These are phyloP conservation scores for Xylaria palmicola DNA, from an alignment of 495 filamentous ascomycete species.

Conservation along the genomic window DNA sequence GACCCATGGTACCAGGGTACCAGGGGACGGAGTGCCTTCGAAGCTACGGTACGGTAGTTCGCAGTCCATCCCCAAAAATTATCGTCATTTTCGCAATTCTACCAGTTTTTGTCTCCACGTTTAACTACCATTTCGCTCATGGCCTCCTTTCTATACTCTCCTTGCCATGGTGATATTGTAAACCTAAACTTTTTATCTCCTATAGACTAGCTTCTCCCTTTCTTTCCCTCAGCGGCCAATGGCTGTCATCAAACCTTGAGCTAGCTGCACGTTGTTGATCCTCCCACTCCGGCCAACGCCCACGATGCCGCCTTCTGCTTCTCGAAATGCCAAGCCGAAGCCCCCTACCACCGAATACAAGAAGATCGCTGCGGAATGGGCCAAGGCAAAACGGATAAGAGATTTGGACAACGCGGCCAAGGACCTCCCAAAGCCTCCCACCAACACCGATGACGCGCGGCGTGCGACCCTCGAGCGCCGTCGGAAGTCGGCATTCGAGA, in stretches of 20 bases:
- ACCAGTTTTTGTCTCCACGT: not conserved
- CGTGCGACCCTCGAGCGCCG: slow-evolving; percentile 40
- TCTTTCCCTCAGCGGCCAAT: slow-evolving; percentile 22
- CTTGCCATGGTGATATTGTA: slow-evolving; percentile 10
- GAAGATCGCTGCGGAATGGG: slow-evolving; percentile 44
- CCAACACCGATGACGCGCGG: slow-evolving; percentile 28
- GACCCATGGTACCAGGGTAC: not conserved
- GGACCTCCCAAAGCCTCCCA: slow-evolving; percentile 10
- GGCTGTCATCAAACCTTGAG: slow-evolving; percentile 19
- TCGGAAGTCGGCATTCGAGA: slow-evolving; percentile 42
- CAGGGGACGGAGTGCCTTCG: no score
- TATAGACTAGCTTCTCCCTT: not conserved
- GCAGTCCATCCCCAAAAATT: slow-evolving; percentile 3
- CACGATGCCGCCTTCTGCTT: slow-evolving; percentile 23
- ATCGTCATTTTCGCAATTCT: slow-evolving; percentile 8
- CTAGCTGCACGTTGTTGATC: slow-evolving; percentile 21
- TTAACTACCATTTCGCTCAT: not conserved
- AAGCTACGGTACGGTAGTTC: no score
- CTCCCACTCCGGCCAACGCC: slow-evolving; percentile 9
- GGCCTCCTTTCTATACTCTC: slow-evolving; percentile 11
- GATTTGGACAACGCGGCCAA: slow-evolving; percentile 32
- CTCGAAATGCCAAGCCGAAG: slow-evolving; percentile 24
- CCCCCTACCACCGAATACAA: slow-evolving; percentile 37
- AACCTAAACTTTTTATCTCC: not conserved
- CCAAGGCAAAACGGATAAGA: slow-evolving; percentile 47